A percentile compares a stretch with the other conserved stretches of the same genome.
phyloP scores from a whole-genome alignment of 371 early-diverging fungal genomes.

The Fennellomyces sp. region DNA sequence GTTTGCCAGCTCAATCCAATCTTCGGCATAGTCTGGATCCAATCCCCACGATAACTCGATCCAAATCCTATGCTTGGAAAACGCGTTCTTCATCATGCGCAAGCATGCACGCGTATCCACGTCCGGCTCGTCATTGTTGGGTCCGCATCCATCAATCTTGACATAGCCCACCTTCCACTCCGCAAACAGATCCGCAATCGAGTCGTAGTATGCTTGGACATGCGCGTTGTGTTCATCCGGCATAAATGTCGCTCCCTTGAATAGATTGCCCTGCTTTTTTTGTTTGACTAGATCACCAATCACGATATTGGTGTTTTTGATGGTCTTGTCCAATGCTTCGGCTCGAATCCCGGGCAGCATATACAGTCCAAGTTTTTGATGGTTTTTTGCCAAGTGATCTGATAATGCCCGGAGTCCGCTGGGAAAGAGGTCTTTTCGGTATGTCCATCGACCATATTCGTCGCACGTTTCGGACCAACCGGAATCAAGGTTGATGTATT shows the following conservation, averaged over 20 bases:
- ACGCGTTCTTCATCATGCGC: constrained; percentile 21
- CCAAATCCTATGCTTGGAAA: constrained; percentile 29
- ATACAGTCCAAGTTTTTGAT: constrained; percentile 32
- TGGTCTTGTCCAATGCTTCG: constrained; percentile 26
- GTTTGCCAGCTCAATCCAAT: constrained; percentile 26
- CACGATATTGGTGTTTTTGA: constrained; percentile 16
- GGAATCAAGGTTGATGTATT: constrained; percentile 40
- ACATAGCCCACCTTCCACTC: constrained; percentile 33
- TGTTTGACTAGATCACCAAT: constrained; percentile 20
- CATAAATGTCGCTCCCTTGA: constrained; percentile 31
- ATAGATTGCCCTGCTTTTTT: constrained; percentile 25
- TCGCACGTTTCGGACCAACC: constrained; percentile 34
- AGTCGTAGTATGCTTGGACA: constrained; percentile 31
- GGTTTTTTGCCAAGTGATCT: constrained; percentile 22
- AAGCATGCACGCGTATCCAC: constrained; percentile 28
- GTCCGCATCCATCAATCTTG: constrained; percentile 40
- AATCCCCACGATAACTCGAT: constrained; percentile 37
- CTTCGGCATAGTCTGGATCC: constrained; percentile 25
- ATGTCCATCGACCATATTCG: constrained; percentile 37
- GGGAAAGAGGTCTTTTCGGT: constrained; percentile 31
- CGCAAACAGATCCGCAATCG: constrained; percentile 33
- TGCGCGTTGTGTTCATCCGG: constrained; percentile 22
- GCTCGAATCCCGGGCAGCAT: constrained; percentile 32
- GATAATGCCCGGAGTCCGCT: constrained; percentile 24
- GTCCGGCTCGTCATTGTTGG: constrained; percentile 28